Evolutionary conservation across 768 basidiomycete genomes (phyloP), one percentile per base, ranked within the genome.

Genomic region (Chalciporus pseudorubinellus): DNA sequence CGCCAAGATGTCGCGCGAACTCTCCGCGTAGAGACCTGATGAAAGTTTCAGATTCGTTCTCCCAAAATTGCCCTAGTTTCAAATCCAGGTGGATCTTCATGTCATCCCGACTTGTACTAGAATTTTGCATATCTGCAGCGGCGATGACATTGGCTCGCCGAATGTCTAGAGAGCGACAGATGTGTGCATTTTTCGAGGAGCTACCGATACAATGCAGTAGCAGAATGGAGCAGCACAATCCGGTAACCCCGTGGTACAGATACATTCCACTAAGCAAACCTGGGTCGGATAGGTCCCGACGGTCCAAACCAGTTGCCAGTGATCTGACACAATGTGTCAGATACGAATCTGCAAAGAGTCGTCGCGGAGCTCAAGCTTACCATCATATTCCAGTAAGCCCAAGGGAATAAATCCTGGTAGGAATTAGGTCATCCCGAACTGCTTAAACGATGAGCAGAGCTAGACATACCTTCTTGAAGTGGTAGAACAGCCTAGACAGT

Each of bases 301-400:
- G 72, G 65, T 33, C 79, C 81, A 55, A 72, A 82, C 80, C 80
- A 80, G 39, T 68, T 63, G 38, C 77, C 74, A 55, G 71, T 63
- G 58, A 76, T 53, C 65, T 71, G 43, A 24, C 41, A 8, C 43
- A 21, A 44, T 31, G 39, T 9, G 53, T 54, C n/a, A 59, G 56
- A 19, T 51, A 44, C 12, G 8, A 24, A 40, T 42, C 20, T 12
- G n/a, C 24, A 9, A 47, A 53, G 18, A 29, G 9, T 39, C 12
- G 31, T 26, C 14, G 6, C 39, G 21, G 21, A n/a, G 38, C 16
- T 26, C 8, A 44, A 18, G 8, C 69, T 62, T 60, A 84, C 85
- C 85, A 87, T 89, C 48, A 74, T 73, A 51, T 83, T 82, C 85
- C 85, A 92, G 70, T 92, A 92, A 10, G 76, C 82, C 67, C 74